A percentile compares a stretch with the other conserved stretches of the same genome.
Evolutionary conservation across 2,329 filamentous ascomycete species (phyloP).

Genomic region (Juglanconis sp.): DNA sequence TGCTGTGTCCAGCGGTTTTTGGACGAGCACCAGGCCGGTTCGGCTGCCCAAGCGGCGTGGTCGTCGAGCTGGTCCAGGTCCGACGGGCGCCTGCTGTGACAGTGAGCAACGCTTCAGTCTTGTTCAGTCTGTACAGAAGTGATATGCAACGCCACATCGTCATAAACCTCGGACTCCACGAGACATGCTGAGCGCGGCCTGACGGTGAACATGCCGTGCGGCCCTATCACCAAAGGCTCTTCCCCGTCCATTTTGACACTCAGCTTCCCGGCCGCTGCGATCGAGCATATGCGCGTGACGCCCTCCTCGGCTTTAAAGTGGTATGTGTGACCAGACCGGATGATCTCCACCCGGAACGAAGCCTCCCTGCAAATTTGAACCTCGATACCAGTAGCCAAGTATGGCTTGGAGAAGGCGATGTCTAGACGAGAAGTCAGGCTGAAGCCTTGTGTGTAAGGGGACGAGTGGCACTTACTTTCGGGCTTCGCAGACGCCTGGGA

Average conservation of each 20-base stretch:
- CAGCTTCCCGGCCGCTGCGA: slow-evolving; percentile 28
- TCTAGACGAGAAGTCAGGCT: slow-evolving; percentile 19
- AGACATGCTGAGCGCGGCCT: slow-evolving; percentile 18
- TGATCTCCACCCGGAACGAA: slow-evolving; percentile 25
- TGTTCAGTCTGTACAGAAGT: not conserved
- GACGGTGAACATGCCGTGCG: slow-evolving; percentile 26
- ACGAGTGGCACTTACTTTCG: not conserved
- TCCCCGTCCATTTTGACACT: slow-evolving; percentile 22
- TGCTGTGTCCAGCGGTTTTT: too few species aligned
- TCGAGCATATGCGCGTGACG: slow-evolving; percentile 25
- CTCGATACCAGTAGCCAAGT: slow-evolving; percentile 22
- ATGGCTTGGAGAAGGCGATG: slow-evolving; percentile 31
- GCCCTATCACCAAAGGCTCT: slow-evolving; percentile 24
- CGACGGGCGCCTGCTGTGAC: too few species aligned
- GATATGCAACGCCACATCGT: slow-evolving; percentile 23
- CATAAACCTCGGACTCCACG: slow-evolving; percentile 22
- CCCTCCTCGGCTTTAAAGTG: slow-evolving; percentile 18
- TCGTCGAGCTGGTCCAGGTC: too few species aligned
- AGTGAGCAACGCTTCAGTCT: not conserved
- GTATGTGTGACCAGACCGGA: slow-evolving; percentile 21
- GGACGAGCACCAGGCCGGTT: too few species aligned
- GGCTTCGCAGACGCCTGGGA: not conserved
- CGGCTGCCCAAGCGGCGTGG: too few species aligned
- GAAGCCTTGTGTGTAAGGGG: not conserved
- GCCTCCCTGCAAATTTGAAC: slow-evolving; percentile 26